A percentile compares a stretch with the other conserved stretches of the same genome.
Conservation (phyloP, 306 rosid species). For the Pterocarpus macrocarpus region DNA sequence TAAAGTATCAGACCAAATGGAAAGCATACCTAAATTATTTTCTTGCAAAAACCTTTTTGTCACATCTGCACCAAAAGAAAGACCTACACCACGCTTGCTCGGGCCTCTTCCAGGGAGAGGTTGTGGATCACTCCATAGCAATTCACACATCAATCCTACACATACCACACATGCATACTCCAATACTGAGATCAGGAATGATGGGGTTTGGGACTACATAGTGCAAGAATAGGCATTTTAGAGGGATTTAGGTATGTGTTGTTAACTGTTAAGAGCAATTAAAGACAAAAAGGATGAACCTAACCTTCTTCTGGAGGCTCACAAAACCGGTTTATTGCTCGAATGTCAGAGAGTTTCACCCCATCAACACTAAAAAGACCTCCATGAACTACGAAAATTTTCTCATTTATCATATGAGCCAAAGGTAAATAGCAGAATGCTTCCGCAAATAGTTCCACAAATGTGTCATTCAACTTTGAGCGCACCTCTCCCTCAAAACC, state of each 20-base stretch:
- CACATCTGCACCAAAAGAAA: slow-evolving; percentile 91
- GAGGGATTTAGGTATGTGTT: slow-evolving; percentile 14
- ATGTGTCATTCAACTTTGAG: slow-evolving; percentile 83
- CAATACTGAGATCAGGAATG: not conserved
- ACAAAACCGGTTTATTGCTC: slow-evolving; percentile 91
- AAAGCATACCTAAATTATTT: slow-evolving; percentile 81
- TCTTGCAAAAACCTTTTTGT: slow-evolving; percentile 90
- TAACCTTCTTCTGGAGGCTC: slow-evolving; percentile 99
- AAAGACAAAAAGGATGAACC: slow-evolving; percentile 35
- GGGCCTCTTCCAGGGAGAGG: slow-evolving; percentile 96
- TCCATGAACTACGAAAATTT: slow-evolving; percentile 93
- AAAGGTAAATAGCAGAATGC: slow-evolving; percentile 92
- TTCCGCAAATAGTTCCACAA: slow-evolving; percentile 97
- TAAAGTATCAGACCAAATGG: slow-evolving; percentile 4
- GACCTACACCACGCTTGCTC: slow-evolving; percentile 99
- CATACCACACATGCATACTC: slow-evolving; percentile 36
- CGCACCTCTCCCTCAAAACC: slow-evolving; percentile 99
- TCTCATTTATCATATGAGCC: slow-evolving; percentile 91
- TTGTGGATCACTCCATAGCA: slow-evolving; percentile 99
- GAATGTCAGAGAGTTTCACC: slow-evolving; percentile 86
- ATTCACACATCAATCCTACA: slow-evolving; percentile 96
- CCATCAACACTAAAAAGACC: slow-evolving; percentile 99
- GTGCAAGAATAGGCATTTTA: not conserved
- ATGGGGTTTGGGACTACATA: slow-evolving; percentile 2
- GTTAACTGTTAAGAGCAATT: slow-evolving; percentile 30